Evolutionary conservation across 75 land plant genomes (phyloP).

Genomic region (Azolla pinnata): DNA sequence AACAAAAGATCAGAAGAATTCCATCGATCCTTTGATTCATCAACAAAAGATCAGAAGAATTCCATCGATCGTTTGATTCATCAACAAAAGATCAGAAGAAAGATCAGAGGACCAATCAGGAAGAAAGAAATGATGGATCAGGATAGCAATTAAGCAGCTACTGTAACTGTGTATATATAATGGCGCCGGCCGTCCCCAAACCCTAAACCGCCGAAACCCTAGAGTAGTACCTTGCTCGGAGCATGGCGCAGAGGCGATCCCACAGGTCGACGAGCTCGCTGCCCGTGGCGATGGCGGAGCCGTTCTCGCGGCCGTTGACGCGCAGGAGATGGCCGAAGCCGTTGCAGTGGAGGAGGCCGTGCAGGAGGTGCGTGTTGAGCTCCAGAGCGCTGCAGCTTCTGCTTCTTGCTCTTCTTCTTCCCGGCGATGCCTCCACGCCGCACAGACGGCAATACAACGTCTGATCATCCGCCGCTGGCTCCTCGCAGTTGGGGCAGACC

Average conservation of each 20-base stretch:
- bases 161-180: no score
- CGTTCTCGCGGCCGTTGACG: slow-evolving; percentile 59
- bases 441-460: slow-evolving; percentile 3
- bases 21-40: no score
- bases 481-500: slow-evolving; percentile 15
- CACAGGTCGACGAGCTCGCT: slow-evolving; percentile 63
- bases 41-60: no score
- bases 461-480: not conserved
- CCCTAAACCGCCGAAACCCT: not conserved
- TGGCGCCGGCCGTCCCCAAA: no score
- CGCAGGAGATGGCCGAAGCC: slow-evolving; percentile 73
- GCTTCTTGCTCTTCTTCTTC: no score
- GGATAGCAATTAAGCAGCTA: no score
- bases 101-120: not conserved
- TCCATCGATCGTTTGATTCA: no score
- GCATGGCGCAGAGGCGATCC: slow-evolving; percentile 62
- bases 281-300: slow-evolving; percentile 63
- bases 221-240: slow-evolving; percentile 46
- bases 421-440: not conserved
- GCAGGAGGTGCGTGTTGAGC: slow-evolving; percentile 40
- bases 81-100: not conserved
- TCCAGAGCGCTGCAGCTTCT: slow-evolving; percentile 26
- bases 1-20: no score
- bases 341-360: slow-evolving; percentile 68
- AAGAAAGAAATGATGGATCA: not conserved